Conservation (phyloP, 1,284 basidiomycete species). For the Ustilago tritici region DNA sequence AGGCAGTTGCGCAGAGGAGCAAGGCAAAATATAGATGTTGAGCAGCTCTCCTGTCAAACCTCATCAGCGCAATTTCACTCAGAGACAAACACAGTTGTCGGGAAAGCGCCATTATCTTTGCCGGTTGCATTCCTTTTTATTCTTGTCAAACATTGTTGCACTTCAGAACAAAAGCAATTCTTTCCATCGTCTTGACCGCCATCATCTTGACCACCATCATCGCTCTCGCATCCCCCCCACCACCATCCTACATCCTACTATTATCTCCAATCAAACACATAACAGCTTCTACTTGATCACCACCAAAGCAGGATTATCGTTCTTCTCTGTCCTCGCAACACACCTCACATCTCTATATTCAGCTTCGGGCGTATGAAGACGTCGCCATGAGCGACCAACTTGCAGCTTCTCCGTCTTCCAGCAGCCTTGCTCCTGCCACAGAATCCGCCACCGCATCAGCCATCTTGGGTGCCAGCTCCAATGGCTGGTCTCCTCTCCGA, state of each 20-base stretch:
- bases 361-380: neutral
- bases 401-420: conserved; percentile 16
- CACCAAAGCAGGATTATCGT: too few relatives aligned
- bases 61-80: conserved; percentile 3
- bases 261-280: neutral
- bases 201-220: neutral
- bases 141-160: neutral
- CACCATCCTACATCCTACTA: neutral
- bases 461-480: conserved; percentile 60
- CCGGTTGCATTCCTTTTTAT: neutral
- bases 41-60: conserved; percentile 16
- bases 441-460: conserved; percentile 53
- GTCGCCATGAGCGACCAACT: conserved; percentile 38
- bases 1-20: conserved; percentile 1
- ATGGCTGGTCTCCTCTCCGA: conserved; percentile 60
- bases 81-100: neutral
- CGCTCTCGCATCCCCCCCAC: neutral
- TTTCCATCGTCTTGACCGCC: neutral
- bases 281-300: too few relatives aligned
- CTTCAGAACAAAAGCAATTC: too few relatives aligned
- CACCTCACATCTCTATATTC: neutral
- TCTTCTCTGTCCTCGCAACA: neutral
- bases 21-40: conserved; percentile 22
- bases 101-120: neutral
- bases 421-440: conserved; percentile 18